Base-by-base conservation (phyloP, 2,329 filamentous ascomycete species). In the Colletotrichum euphorbiae region DNA sequence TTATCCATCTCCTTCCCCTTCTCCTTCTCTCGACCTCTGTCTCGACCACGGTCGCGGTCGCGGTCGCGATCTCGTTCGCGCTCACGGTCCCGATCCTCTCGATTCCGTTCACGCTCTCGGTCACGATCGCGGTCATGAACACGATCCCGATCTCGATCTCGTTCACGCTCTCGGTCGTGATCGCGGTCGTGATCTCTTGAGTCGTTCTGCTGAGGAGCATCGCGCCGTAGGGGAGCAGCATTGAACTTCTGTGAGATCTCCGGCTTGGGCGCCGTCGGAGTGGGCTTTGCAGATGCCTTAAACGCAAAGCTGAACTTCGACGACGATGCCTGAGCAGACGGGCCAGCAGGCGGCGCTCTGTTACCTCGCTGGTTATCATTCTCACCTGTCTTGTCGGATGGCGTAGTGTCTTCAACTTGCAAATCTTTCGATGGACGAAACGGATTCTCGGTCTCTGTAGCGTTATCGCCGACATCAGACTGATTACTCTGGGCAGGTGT, bases 271-370 rank as follows among this genome's bases (percentile, higher is more conserved):
- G 83, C 82, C 8, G 88, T 80, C 13, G 87, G 80, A 2, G 84
- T 79, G 7, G 84, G 81, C 72, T 90, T 90, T 11, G 84, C 85
- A 46, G 91, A 87, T 9, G 90, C 87, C 77, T 98, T 98, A 79
- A 98, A 93, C 1, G 94, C 93, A 77, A 98, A 98, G 77, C 93
- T 97, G 75, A 98, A 97, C 79, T 95, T 96, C 50, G 89, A 89
- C 61, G 80, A 80, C 61, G 80, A 78, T 4, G 81, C 79, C 38
- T 84, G 81, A 12, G 80, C 76, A n/a, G 86, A 83, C n/a, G 87
- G 83, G 5, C 87, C 84, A 2, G 84, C 82, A 19, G 86, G 83
- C 2, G 85, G 80, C 43, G 87, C 82, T 65, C 87, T 86, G 64
- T 79, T 82, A 11, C 87, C 84, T 19, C 85, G 85, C 33, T 85